A percentile compares a stretch with the other conserved stretches of the same genome.
phyloP scores from a whole-genome alignment of 768 basidiomycete species.

The Hericium coralloides region DNA sequence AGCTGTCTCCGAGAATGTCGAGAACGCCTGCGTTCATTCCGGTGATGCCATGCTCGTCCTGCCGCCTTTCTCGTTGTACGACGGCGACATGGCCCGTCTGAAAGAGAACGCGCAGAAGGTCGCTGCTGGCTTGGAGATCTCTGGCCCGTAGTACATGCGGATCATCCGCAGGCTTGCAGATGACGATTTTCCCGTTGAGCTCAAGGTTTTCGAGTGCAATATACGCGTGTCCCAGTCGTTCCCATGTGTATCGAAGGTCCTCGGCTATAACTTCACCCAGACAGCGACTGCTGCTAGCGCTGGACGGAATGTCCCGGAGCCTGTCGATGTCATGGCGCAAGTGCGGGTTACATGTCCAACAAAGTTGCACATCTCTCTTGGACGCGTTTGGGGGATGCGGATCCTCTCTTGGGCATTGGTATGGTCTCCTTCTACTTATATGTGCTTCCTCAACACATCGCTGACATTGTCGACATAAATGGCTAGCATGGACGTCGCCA shows the following conservation, averaged over 20 bases:
- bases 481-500: conserved; percentile 96
- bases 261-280: conserved; percentile 96
- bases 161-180: conserved; percentile 75
- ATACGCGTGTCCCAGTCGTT: conserved; percentile 95
- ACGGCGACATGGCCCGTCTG: conserved; percentile 73
- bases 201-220: conserved; percentile 99
- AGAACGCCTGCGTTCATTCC: conserved; percentile 97
- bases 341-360: conserved; percentile 89
- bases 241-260: conserved; percentile 98
- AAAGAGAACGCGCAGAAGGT: conserved; percentile 95
- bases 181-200: conserved; percentile 46
- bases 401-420: conserved; percentile 95
- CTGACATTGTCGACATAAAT: conserved; percentile 52
- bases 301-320: conserved; percentile 78
- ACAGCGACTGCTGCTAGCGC: conserved; percentile 85
- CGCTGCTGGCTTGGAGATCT: conserved; percentile 89
- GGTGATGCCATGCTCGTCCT: conserved; percentile 97
- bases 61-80: conserved; percentile 78
- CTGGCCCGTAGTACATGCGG: conserved; percentile 99
- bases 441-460: neutral
- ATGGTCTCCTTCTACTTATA: conserved; percentile 21
- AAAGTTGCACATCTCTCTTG: conserved; percentile 98
- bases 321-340: conserved; percentile 86
- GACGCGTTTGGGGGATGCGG: conserved; percentile 92
- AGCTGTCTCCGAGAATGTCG: conserved; percentile 96